A percentile compares a stretch with the other conserved stretches of the same genome.
Evolutionary conservation across 768 basidiomycete genomes (phyloP).

Genomic region (Russula lepida): DNA sequence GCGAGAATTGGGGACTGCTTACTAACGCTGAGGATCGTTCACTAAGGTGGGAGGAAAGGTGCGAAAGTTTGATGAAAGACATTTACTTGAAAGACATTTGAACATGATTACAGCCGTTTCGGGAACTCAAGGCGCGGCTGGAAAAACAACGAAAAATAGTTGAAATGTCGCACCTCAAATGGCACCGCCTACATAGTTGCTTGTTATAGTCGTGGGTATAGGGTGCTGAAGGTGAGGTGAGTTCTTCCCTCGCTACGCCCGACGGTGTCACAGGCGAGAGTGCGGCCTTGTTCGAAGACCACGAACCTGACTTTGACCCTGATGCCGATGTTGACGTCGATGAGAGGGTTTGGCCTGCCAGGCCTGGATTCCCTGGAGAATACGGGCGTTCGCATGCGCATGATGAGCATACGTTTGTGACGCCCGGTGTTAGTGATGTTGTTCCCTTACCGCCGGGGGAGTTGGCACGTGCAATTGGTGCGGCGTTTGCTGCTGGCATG

Average conservation of each 20-base stretch:
- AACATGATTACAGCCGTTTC: too few species aligned
- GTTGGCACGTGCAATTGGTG: conserved; percentile 11
- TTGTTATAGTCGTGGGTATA: background rate
- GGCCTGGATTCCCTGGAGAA: too few species aligned
- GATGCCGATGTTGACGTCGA: background rate
- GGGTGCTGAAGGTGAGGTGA: background rate
- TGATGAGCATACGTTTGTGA: background rate
- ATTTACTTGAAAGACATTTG: too few species aligned
- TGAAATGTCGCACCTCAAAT: too few species aligned
- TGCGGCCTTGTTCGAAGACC: background rate
- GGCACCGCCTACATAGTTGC: background rate
- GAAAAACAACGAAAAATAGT: too few species aligned
- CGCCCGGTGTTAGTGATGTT: background rate
- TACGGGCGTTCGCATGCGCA: background rate
- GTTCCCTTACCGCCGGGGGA: conserved; percentile 6
- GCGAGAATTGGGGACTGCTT: too few species aligned
- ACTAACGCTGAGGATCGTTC: too few species aligned
- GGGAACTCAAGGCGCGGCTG: too few species aligned
- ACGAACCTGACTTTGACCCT: background rate
- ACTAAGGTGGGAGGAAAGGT: too few species aligned
- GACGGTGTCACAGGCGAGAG: background rate
- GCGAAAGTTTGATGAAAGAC: too few species aligned
- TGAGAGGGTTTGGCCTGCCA: conserved; percentile 1
- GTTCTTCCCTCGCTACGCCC: background rate
- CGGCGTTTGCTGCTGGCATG: conserved; percentile 1